Conservation (phyloP, 2,329 filamentous ascomycete genomes). For the Arthrobotrys sphaeroides region DNA sequence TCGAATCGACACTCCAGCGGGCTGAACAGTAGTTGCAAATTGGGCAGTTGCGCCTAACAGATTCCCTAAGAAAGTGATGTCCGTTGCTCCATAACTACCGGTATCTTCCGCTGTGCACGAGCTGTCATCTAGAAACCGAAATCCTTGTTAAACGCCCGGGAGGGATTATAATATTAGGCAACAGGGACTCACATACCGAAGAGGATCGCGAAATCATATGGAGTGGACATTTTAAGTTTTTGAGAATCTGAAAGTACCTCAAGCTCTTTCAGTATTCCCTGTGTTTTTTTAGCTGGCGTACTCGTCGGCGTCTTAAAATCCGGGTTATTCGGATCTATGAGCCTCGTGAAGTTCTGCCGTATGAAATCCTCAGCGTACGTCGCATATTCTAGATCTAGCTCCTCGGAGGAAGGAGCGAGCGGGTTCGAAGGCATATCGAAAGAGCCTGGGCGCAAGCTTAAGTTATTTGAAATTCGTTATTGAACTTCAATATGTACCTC, state of each 20-base stretch:
- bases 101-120: background rate
- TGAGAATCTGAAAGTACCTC: constrained; percentile 16
- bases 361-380: constrained; percentile 18
- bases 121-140: constrained; percentile 18
- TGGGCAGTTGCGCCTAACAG: constrained; percentile 5
- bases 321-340: background rate
- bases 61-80: constrained; percentile 6
- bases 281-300: constrained; percentile 13
- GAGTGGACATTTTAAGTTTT: constrained; percentile 12
- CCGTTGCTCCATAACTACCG: constrained; percentile 3
- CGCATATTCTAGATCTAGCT: constrained; percentile 13
- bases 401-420: no score
- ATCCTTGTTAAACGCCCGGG: background rate
- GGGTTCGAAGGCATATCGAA: no score
- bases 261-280: constrained; percentile 13
- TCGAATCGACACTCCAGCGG: constrained; percentile 29
- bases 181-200: constrained; percentile 12
- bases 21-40: constrained; percentile 27
- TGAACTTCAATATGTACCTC: no score
- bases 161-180: background rate
- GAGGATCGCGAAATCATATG: constrained; percentile 28
- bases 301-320: constrained; percentile 10
- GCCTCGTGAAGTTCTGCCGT: constrained; percentile 15
- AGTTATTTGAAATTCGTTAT: no score
- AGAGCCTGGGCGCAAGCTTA: no score